Conservation (phyloP, 192 early-diverging fungal species). For the Gonapodya sp. region DNA sequence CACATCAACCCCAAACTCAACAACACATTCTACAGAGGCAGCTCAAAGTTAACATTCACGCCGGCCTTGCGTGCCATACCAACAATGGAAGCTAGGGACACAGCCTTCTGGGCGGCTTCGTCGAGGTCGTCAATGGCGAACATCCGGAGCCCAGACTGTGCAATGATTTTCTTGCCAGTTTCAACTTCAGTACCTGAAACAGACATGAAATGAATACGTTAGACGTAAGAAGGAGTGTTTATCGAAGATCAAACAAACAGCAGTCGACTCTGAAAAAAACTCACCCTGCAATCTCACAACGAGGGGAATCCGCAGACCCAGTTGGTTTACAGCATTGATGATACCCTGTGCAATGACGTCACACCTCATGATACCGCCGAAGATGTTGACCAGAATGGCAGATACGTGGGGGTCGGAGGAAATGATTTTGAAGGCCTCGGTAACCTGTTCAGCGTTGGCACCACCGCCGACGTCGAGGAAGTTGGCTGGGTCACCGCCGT, state of each 20-base stretch:
- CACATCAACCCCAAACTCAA: too few species aligned
- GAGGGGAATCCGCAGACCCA: slow-evolving; percentile 88
- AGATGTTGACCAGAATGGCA: slow-evolving; percentile 98
- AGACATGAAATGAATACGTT: slow-evolving; percentile 22
- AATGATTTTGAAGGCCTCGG: slow-evolving; percentile 99
- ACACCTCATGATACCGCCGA: slow-evolving; percentile 99
- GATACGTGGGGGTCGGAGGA: slow-evolving; percentile 89
- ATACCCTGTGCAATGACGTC: slow-evolving; percentile 98
- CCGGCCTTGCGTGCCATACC: slow-evolving; percentile 13
- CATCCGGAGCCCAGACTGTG: slow-evolving; percentile 83
- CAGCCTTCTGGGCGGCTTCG: slow-evolving; percentile 82
- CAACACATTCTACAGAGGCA: slow-evolving; percentile 3
- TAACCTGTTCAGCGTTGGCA: slow-evolving; percentile 89
- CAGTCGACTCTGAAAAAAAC: too few species aligned
- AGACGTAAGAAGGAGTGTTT: slow-evolving; percentile 9
- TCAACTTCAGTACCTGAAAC: slow-evolving; percentile 58
- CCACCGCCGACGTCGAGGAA: slow-evolving; percentile 98
- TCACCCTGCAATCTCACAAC: slow-evolving; percentile 91
- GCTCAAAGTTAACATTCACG: slow-evolving; percentile 12
- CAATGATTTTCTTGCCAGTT: slow-evolving; percentile 84
- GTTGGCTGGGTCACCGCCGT: slow-evolving; percentile 98
- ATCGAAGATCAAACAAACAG: slow-evolving; percentile 16
- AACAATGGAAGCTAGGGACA: slow-evolving; percentile 75
- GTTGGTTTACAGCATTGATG: slow-evolving; percentile 84
- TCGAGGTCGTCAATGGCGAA: slow-evolving; percentile 92